These are phyloP conservation scores for Cryphonectria nitschkei DNA, from an alignment of 2,329 filamentous ascomycete genomes.

Conservation along the genomic window DNA sequence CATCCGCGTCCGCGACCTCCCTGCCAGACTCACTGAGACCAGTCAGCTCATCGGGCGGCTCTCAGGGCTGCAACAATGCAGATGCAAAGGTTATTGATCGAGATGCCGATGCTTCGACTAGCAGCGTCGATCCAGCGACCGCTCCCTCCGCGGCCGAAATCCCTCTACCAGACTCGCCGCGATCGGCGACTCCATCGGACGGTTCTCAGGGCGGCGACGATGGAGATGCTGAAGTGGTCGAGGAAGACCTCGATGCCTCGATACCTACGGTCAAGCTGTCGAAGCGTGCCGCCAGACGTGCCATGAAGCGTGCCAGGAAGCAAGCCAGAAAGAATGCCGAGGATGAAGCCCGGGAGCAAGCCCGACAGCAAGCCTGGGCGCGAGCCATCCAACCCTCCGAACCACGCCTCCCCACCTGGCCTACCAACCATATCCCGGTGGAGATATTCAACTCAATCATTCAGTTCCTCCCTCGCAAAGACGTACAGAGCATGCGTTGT, in stretches of 20 bases:
- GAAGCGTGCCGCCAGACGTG: background rate
- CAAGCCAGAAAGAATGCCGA: background rate
- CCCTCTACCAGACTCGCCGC: background rate
- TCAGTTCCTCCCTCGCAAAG: conserved; percentile 56
- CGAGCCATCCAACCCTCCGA: no score
- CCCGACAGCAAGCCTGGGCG: no score
- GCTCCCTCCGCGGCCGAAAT: background rate
- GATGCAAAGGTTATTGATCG: background rate
- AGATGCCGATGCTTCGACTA: background rate
- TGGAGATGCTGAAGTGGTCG: background rate
- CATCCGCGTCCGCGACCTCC: background rate
- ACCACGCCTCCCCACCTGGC: conserved; percentile 35
- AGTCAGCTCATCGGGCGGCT: background rate
- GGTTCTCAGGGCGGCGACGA: background rate
- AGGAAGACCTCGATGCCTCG: background rate
- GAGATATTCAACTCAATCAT: conserved; percentile 66
- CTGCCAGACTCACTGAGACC: background rate
- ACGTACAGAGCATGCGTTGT: conserved; percentile 63
- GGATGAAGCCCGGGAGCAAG: background rate
- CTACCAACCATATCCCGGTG: conserved; percentile 51
- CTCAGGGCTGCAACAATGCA: background rate
- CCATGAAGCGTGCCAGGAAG: background rate
- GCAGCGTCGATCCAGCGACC: background rate
- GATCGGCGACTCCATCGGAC: background rate
- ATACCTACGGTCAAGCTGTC: background rate